Evolutionary conservation across 2,329 filamentous ascomycete species (phyloP).

Genomic region (Pseudogymnoascus sp.): DNA sequence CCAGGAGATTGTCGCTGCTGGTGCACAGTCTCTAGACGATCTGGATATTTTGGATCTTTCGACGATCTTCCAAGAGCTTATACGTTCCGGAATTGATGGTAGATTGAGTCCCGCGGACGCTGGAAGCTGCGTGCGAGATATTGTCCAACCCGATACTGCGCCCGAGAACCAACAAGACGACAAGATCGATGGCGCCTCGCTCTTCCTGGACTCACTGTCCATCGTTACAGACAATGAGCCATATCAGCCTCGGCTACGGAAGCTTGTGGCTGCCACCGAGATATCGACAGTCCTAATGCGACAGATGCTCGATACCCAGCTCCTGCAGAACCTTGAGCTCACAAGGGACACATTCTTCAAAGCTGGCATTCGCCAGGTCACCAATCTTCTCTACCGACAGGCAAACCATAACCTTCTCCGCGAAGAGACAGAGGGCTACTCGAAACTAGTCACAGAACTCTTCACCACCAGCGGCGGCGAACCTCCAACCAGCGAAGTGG

Average conservation of each 20-base stretch:
- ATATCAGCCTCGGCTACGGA: conserved; percentile 45
- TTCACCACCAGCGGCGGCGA: conserved; percentile 79
- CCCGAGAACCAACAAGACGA: conserved; percentile 40
- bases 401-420: conserved; percentile 93
- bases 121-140: conserved; percentile 63
- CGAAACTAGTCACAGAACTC: conserved; percentile 89
- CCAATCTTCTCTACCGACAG: conserved; percentile 87
- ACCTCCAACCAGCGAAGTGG: conserved; percentile 64
- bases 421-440: conserved; percentile 94
- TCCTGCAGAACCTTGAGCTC: conserved; percentile 68
- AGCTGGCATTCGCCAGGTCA: conserved; percentile 80
- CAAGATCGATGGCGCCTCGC: conserved; percentile 52
- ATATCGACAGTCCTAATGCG: conserved; percentile 68
- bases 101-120: conserved; percentile 60
- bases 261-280: conserved; percentile 62
- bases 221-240: conserved; percentile 60
- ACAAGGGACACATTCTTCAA: conserved; percentile 78
- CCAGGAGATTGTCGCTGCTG: conserved; percentile 56
- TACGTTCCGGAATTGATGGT: conserved; percentile 63
- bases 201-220: conserved; percentile 77
- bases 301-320: conserved; percentile 67
- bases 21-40: conserved; percentile 53
- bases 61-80: conserved; percentile 74
- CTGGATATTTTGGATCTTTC: conserved; percentile 62
- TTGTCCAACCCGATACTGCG: conserved; percentile 50